A percentile compares a stretch with the other conserved stretches of the same genome.
phyloP scores from a whole-genome alignment of 495 filamentous ascomycete genomes.

The Apodospora peruviana region DNA sequence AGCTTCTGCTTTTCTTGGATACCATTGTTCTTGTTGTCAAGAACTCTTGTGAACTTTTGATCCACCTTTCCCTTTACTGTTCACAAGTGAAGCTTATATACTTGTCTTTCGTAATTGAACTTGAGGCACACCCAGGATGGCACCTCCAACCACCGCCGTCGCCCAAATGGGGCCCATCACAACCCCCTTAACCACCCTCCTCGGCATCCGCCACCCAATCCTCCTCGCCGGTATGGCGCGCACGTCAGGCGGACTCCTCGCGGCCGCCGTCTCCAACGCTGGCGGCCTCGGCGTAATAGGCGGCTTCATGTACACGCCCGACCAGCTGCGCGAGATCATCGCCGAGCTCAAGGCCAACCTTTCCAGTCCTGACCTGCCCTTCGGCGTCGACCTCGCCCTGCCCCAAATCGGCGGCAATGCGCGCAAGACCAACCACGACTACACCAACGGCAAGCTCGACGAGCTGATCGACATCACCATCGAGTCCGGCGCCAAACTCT shows the following conservation, averaged over 20 bases:
- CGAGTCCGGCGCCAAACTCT: slow-evolving; percentile 68
- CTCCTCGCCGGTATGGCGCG: slow-evolving; percentile 86
- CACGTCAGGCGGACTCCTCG: slow-evolving; percentile 68
- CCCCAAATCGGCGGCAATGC: slow-evolving; percentile 76
- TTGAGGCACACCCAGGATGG: no score
- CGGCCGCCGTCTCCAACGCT: slow-evolving; percentile 81
- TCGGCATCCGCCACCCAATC: slow-evolving; percentile 76
- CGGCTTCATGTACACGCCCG: slow-evolving; percentile 78
- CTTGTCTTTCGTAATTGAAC: no score
- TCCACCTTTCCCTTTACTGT: no score
- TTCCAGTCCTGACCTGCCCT: slow-evolving; percentile 57
- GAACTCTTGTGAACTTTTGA: no score
- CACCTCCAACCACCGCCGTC: no score
- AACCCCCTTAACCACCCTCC: slow-evolving; percentile 69
- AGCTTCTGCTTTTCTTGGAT: no score
- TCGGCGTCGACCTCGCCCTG: slow-evolving; percentile 83
- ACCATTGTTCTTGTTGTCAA: no score
- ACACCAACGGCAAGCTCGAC: slow-evolving; percentile 77
- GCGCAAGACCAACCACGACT: slow-evolving; percentile 86
- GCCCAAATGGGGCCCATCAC: slow-evolving; percentile 58
- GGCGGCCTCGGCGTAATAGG: slow-evolving; percentile 83
- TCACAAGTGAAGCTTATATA: no score
- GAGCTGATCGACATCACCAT: slow-evolving; percentile 78
- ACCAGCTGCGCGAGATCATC: slow-evolving; percentile 72
- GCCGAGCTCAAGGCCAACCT: slow-evolving; percentile 73